Conservation (phyloP, 2,329 filamentous ascomycete genomes). For the Stagonosporopsis cucurbitacearum region DNA sequence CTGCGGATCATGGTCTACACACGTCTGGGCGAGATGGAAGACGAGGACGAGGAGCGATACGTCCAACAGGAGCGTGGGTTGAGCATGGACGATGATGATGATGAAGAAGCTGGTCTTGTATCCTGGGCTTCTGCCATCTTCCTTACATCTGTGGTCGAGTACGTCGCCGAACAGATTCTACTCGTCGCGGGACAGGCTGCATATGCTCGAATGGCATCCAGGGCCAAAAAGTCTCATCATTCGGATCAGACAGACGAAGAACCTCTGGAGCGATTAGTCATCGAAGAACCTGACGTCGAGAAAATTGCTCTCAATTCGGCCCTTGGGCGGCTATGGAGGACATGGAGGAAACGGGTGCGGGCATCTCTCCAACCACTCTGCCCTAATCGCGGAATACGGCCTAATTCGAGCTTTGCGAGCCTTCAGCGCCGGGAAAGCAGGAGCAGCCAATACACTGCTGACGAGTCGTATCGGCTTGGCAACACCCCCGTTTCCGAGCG, state of each 20-base stretch:
- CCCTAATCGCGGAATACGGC: constrained; percentile 36
- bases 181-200: constrained; percentile 87
- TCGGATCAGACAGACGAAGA: constrained; percentile 60
- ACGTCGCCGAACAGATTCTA: constrained; percentile 88
- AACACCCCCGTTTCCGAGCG: constrained; percentile 49
- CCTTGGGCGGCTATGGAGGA: constrained; percentile 87
- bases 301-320: constrained; percentile 89
- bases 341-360: constrained; percentile 88
- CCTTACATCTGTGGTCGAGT: constrained; percentile 91
- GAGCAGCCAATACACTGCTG: constrained; percentile 39
- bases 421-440: constrained; percentile 40
- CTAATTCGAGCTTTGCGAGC: constrained; percentile 39
- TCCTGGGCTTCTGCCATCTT: constrained; percentile 95
- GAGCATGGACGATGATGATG: constrained; percentile 60
- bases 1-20: constrained; percentile 98
- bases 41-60: constrained; percentile 92
- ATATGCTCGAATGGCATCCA: constrained; percentile 64
- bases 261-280: constrained; percentile 71
- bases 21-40: constrained; percentile 93
- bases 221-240: constrained; percentile 46
- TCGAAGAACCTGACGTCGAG: constrained; percentile 92
- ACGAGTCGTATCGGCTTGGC: constrained; percentile 29
- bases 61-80: constrained; percentile 74
- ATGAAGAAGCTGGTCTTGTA: constrained; percentile 58
- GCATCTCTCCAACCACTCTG: constrained; percentile 36